phyloP scores from a whole-genome alignment of 345 rosid genomes.

The Acer campestre region DNA sequence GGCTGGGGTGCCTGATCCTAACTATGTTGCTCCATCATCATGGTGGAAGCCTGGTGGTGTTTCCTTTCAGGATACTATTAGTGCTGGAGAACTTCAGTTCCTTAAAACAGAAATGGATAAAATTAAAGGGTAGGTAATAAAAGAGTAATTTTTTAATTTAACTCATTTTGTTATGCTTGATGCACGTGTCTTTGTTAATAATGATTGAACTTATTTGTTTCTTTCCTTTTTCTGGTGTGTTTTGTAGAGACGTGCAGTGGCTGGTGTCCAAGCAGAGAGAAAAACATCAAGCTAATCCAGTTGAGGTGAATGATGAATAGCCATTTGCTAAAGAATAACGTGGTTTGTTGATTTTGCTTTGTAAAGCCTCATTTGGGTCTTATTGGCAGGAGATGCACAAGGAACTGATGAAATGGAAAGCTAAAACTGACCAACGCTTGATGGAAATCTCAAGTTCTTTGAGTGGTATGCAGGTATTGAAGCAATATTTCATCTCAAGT shows the following conservation, averaged over 20 bases:
- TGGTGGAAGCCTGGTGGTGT: slow-evolving; percentile 53
- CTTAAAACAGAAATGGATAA: slow-evolving; percentile 62
- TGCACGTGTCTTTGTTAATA: neutral
- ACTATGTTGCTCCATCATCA: slow-evolving; percentile 58
- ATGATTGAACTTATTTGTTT: neutral
- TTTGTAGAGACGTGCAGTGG: slow-evolving; percentile 60
- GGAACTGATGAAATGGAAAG: slow-evolving; percentile 64
- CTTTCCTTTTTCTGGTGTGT: slow-evolving; percentile 21
- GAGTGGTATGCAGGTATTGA: slow-evolving; percentile 68
- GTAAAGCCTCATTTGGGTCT: neutral
- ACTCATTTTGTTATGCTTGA: neutral
- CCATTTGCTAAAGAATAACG: slow-evolving; percentile 5
- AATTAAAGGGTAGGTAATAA: slow-evolving; percentile 49
- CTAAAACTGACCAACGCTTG: slow-evolving; percentile 57
- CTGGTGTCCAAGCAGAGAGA: slow-evolving; percentile 51
- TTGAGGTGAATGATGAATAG: slow-evolving; percentile 51
- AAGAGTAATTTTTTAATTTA: neutral
- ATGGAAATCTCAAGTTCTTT: slow-evolving; percentile 67
- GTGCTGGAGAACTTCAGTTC: slow-evolving; percentile 42
- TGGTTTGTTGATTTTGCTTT: neutral
- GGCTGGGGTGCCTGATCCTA: slow-evolving; percentile 65
- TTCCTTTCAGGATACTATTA: slow-evolving; percentile 40
- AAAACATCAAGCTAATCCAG: slow-evolving; percentile 43
- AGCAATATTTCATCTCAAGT: slow-evolving; percentile 2
- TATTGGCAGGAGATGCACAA: slow-evolving; percentile 51